Base-by-base conservation (phyloP, 108 stramenopile genomes). In the Cylindrotheca closterium region DNA sequence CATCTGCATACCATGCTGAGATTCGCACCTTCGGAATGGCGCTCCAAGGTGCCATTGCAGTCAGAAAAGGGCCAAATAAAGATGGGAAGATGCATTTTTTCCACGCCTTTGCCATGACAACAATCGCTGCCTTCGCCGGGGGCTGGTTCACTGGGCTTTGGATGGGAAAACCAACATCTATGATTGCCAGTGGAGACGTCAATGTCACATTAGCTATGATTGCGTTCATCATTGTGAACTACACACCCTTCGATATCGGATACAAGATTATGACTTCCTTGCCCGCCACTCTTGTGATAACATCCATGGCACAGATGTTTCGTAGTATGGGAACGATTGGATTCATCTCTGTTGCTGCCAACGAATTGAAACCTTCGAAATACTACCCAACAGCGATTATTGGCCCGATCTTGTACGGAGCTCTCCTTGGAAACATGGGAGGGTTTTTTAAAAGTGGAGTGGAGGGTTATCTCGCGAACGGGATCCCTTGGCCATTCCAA, bases 111-210 rank as follows among this genome's bases (percentile, higher is more conserved):
- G 55, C 77, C n/a, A 59, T 80, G 28, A 67, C 81, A 18, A 83
- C 76, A 0, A 45, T 89, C 15, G 57, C 71, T 19, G 84, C 67
- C 47, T 93, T 88, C 67, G 82, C 74, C n/a, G 92, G 92, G 17
- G 89, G 85, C 1, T 67, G 70, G 42, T 81, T 93, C 28, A 79
- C 74, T 19, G 78, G 79, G 54, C 32, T 90, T 3, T 87, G 86
- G 79, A 88, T 93, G 92, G 92, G 92, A 27, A 80, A 82, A 51
- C 89, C 89, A 31, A 89, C 87, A 22, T 72, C 83, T 45, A 88
- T 93, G 79, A 57, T 93, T 1, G 24, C 82, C 3, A 81, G 86
- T 54, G 73, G 66, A 1, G 92, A 93, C 68, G 24, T 93, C 19
- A 80, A 75, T 59, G 68, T 87, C 10, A 77, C 79, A 4, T 58